These are phyloP conservation scores for Stygiomarasmius scandens DNA, from an alignment of 1,284 basidiomycete genomes.

Conservation along the genomic window DNA sequence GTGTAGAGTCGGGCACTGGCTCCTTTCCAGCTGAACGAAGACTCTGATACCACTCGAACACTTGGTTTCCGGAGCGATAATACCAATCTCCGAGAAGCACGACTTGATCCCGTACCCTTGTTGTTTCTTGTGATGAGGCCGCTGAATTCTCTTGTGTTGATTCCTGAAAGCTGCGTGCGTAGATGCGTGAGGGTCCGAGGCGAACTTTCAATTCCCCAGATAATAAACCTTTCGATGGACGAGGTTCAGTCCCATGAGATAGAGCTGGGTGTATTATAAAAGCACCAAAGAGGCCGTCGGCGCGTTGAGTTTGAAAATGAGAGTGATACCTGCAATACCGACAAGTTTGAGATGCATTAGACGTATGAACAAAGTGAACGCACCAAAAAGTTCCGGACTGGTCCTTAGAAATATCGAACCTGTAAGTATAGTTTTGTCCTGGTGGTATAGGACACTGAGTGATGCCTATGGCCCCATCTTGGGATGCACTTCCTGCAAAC, in stretches of 20 bases:
- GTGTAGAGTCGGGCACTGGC: constrained; percentile 13
- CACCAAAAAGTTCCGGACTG: constrained; percentile 16
- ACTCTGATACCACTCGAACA: constrained; percentile 14
- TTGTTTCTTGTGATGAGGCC: no score
- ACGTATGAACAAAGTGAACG: neutral
- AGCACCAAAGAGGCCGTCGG: constrained; percentile 15
- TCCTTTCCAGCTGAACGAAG: constrained; percentile 14
- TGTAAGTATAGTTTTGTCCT: constrained; percentile 11
- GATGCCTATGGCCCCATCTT: constrained; percentile 9
- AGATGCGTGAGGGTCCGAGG: neutral
- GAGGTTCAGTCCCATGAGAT: neutral
- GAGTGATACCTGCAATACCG: constrained; percentile 14
- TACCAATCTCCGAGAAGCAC: constrained; percentile 17
- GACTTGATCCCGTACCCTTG: constrained; percentile 3
- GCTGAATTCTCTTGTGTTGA: neutral
- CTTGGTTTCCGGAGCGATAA: constrained; percentile 11
- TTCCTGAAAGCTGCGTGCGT: neutral
- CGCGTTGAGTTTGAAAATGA: constrained; percentile 10
- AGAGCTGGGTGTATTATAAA: constrained; percentile 11
- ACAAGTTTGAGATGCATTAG: neutral
- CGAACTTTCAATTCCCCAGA: constrained; percentile 6
- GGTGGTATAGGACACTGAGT: constrained; percentile 11
- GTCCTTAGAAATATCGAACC: constrained; percentile 2
- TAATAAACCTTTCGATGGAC: neutral
- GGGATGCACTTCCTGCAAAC: constrained; percentile 1